Percentiles rank a stretch among this genome's conserved stretches.
These are phyloP conservation scores for Zymoseptoria passerinii DNA, from an alignment of 2,329 filamentous ascomycete species.

Conservation along the genomic window DNA sequence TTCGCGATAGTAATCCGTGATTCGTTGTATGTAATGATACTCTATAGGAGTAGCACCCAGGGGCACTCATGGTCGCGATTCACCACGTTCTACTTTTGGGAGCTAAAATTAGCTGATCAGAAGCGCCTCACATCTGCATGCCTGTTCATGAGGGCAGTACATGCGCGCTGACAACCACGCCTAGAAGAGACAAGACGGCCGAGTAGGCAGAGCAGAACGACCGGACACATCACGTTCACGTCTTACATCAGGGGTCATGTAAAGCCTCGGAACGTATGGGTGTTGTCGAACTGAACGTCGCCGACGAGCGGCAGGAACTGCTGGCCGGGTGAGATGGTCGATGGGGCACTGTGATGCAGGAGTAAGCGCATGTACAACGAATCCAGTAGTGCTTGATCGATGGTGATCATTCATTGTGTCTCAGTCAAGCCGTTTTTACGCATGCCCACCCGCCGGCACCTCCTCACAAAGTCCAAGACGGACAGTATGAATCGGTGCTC, in stretches of 20 bases:
- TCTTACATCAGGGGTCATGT: background rate
- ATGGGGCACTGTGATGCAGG: background rate
- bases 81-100: no score
- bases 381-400: background rate
- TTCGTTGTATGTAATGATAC: background rate
- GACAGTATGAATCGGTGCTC: constrained; percentile 25
- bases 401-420: constrained; percentile 1
- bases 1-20: no score
- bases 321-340: background rate
- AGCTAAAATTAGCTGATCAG: no score
- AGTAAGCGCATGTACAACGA: background rate
- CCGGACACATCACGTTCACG: background rate
- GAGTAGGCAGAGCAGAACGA: background rate
- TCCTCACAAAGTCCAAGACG: constrained; percentile 29
- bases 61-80: no score
- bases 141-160: no score
- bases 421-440: constrained; percentile 34
- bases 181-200: background rate
- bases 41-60: background rate
- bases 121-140: no score
- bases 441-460: constrained; percentile 32
- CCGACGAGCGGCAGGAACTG: background rate
- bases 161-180: background rate
- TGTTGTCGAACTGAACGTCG: background rate
- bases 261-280: background rate